These are phyloP conservation scores for Pelagophyceae sp. DNA, from an alignment of 352 stramenopile genomes.

Conservation along the genomic window DNA sequence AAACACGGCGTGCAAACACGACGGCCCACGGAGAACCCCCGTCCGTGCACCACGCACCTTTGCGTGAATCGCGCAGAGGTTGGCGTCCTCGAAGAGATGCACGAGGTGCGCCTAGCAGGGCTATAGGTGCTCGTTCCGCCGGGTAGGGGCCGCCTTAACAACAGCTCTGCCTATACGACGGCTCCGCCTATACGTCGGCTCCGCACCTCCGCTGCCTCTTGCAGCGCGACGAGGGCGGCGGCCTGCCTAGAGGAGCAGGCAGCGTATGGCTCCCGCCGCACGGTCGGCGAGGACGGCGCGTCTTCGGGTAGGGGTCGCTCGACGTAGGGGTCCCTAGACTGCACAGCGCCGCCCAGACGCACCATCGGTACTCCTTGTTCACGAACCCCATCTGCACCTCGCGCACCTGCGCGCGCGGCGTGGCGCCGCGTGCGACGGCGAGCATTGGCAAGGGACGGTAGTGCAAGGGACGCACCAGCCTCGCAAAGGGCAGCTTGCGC, in stretches of 20 bases:
- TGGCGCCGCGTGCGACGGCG: too few species aligned
- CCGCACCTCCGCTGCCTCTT: constrained; percentile 21
- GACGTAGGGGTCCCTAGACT: too few species aligned
- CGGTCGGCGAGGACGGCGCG: too few species aligned
- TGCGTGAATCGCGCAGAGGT: constrained; percentile 82
- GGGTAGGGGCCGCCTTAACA: not conserved
- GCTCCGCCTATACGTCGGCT: too few species aligned
- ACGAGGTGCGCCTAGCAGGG: constrained; percentile 6
- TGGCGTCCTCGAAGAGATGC: constrained; percentile 71
- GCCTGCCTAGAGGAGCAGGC: constrained; percentile 35
- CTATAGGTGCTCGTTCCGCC: not conserved
- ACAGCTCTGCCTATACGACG: too few species aligned
- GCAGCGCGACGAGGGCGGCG: constrained; percentile 41
- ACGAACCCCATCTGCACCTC: constrained; percentile 9
- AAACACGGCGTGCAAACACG: not conserved
- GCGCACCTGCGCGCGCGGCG: constrained; percentile 36
- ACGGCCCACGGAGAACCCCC: constrained; percentile 26
- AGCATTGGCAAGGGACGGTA: too few species aligned
- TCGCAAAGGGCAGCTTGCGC: constrained; percentile 88
- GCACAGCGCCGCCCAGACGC: too few species aligned
- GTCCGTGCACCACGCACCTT: too few species aligned
- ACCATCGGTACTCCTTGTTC: constrained; percentile 42
- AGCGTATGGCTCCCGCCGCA: not conserved
- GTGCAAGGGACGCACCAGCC: constrained; percentile 85
- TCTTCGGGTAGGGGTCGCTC: not conserved